These are phyloP conservation scores for Dalechampia spathulata DNA, from an alignment of 441 rosid species.

Conservation along the genomic window DNA sequence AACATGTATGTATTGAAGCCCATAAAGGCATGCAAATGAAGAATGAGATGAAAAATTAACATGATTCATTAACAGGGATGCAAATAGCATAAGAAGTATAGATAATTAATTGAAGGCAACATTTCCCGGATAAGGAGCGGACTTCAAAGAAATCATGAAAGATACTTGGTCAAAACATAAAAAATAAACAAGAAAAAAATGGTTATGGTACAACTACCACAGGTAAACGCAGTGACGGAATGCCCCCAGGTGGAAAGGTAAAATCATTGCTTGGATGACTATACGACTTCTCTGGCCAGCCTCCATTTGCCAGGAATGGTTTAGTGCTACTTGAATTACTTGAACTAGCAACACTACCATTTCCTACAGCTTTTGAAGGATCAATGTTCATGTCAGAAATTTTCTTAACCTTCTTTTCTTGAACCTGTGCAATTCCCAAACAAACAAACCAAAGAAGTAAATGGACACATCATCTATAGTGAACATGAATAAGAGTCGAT, in stretches of 20 bases:
- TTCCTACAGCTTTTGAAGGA: constrained; percentile 54
- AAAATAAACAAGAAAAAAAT: constrained; percentile 1
- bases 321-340: constrained; percentile 44
- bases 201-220: constrained; percentile 68
- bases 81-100: not conserved
- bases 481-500: no score
- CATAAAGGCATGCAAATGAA: no score
- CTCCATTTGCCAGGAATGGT: constrained; percentile 54
- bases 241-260: constrained; percentile 59
- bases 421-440: constrained; percentile 52
- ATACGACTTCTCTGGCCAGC: constrained; percentile 35
- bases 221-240: constrained; percentile 76
- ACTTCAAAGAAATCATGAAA: not conserved
- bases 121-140: not conserved
- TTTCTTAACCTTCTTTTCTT: constrained; percentile 94
- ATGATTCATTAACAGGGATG: no score
- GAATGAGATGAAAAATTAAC: no score
- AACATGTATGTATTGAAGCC: no score
- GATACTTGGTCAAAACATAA: constrained; percentile 3
- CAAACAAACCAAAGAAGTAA: no score
- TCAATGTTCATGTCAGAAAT: constrained; percentile 75
- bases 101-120: constrained; percentile 2
- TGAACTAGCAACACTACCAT: constrained; percentile 61
- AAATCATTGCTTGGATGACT: constrained; percentile 46
- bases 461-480: no score